Conservation (phyloP, 2,329 filamentous ascomycete species). For the Fusarium veterinarium region DNA sequence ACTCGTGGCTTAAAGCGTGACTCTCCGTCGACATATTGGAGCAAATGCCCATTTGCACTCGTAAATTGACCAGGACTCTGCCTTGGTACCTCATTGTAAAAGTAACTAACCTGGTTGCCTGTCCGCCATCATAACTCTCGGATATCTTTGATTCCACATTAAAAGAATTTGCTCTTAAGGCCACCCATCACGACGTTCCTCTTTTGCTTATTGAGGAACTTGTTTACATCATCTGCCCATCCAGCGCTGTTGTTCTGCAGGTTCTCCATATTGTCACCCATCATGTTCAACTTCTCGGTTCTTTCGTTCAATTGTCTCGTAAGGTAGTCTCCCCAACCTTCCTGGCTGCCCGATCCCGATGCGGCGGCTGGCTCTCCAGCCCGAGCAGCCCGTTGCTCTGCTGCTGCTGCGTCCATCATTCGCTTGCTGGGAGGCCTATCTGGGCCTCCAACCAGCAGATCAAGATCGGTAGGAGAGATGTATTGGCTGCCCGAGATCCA, state of each 20-base stretch:
- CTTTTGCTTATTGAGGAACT: slow-evolving; percentile 90
- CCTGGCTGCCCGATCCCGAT: slow-evolving; percentile 54
- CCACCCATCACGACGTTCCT: slow-evolving; percentile 81
- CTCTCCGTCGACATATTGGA: background rate
- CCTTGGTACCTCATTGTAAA: slow-evolving; percentile 25
- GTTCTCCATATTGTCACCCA: slow-evolving; percentile 86
- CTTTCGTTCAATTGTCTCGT: slow-evolving; percentile 88
- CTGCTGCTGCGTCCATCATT: slow-evolving; percentile 82
- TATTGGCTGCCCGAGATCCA: slow-evolving; percentile 98
- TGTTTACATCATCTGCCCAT: slow-evolving; percentile 89
- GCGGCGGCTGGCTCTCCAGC: slow-evolving; percentile 47
- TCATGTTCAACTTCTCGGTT: slow-evolving; percentile 85
- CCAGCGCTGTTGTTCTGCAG: slow-evolving; percentile 83
- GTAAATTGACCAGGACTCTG: background rate
- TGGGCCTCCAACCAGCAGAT: slow-evolving; percentile 88
- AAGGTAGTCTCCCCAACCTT: slow-evolving; percentile 84
- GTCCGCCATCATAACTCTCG: background rate
- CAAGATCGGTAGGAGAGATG: slow-evolving; percentile 86
- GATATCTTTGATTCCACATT: slow-evolving; percentile 1
- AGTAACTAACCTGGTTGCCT: background rate
- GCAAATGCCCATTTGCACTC: background rate
- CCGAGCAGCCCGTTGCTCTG: slow-evolving; percentile 74
- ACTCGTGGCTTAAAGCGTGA: background rate
- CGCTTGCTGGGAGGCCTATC: slow-evolving; percentile 89
- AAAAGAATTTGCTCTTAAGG: slow-evolving; percentile 69